Evolutionary conservation across 2,329 filamentous ascomycete genomes (phyloP), one percentile per base, ranked within the genome.

Genomic region (Fusarium nurragi): DNA sequence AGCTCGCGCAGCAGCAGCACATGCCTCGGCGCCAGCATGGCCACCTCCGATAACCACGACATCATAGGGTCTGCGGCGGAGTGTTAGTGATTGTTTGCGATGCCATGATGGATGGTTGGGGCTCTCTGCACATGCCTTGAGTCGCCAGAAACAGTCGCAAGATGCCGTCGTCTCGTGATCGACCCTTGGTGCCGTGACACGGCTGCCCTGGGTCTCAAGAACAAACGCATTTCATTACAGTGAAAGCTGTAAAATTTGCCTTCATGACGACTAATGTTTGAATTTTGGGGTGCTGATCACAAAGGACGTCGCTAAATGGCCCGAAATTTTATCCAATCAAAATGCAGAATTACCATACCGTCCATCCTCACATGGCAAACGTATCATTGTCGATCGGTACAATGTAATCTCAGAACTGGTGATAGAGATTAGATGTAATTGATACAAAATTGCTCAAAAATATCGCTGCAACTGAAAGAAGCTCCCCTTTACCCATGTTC

Each of bases 31-130:
- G 45, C 95, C 95, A 54, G 95, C 95, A 82, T 99, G 95, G 25
- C 95, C 95, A 60, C 95, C 95, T 52, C 95, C 95, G 64, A 99
- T 93, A 3, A 99, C 94, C 32, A 99, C 84, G 46, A 99, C 95
- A 85, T 99, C 94, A 75, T 91, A 96, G 2, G 87, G 84, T 57
- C 90, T 92, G 61, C 28, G 16, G 36, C 14, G 21, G 49, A 32
- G 18, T 62, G 50, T 71, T 54, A 59, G 59, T 52, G 18, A 30
- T 38, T 21, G 18, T 53, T 28, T 32, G 37, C 38, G 10, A 30
- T 39, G 60, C 26, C 47, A 60, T 54, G 23, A 46, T 28, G 41
- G 38, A 51, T 23, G 28, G 25, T 52, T n/a, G 9, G n/a, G 34
- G 25, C 23, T 46, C 21, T 46, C 16, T 18, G 16, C 25, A 21